A percentile compares a stretch with the other conserved stretches of the same genome.
Conservation (phyloP, 2,329 filamentous ascomycete genomes). For the Aspergillus ochraceus region DNA sequence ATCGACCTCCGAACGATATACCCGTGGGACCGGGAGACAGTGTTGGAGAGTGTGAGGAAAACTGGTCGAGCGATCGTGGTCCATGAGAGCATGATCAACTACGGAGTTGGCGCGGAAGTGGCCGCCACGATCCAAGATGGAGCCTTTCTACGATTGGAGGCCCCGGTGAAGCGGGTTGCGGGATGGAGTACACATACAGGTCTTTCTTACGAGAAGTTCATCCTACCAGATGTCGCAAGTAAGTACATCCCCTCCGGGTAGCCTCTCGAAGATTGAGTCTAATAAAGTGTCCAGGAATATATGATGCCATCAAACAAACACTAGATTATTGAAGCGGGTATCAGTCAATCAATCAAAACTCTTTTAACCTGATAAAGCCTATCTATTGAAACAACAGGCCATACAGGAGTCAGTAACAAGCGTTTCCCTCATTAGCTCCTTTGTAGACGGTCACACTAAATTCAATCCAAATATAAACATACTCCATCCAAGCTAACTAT, state of each 20-base stretch:
- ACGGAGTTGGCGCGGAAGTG: slow-evolving; percentile 84
- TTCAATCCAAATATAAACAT: not conserved
- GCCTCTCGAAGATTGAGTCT: slow-evolving; percentile 3
- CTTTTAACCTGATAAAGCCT: too few species aligned
- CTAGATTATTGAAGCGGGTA: slow-evolving; percentile 57
- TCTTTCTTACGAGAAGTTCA: slow-evolving; percentile 75
- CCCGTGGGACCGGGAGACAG: slow-evolving; percentile 82
- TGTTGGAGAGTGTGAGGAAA: slow-evolving; percentile 80
- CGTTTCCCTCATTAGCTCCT: too few species aligned
- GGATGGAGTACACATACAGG: slow-evolving; percentile 89
- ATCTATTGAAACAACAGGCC: too few species aligned
- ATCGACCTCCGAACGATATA: slow-evolving; percentile 88
- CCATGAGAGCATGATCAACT: slow-evolving; percentile 89
- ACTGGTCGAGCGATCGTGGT: slow-evolving; percentile 85
- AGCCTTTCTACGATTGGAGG: slow-evolving; percentile 80
- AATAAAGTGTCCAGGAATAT: slow-evolving; percentile 56
- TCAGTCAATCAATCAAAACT: too few species aligned
- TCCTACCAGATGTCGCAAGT: slow-evolving; percentile 84
- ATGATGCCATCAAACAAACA: slow-evolving; percentile 67
- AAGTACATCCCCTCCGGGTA: slow-evolving; percentile 46
- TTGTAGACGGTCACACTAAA: too few species aligned
- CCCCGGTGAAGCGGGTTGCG: slow-evolving; percentile 79
- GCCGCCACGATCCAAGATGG: slow-evolving; percentile 85
- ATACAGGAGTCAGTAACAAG: too few species aligned
- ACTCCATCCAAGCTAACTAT: not conserved